These are phyloP conservation scores for Chlorella sorokiniana DNA, from an alignment of 139 green algal genomes.

Conservation along the genomic window DNA sequence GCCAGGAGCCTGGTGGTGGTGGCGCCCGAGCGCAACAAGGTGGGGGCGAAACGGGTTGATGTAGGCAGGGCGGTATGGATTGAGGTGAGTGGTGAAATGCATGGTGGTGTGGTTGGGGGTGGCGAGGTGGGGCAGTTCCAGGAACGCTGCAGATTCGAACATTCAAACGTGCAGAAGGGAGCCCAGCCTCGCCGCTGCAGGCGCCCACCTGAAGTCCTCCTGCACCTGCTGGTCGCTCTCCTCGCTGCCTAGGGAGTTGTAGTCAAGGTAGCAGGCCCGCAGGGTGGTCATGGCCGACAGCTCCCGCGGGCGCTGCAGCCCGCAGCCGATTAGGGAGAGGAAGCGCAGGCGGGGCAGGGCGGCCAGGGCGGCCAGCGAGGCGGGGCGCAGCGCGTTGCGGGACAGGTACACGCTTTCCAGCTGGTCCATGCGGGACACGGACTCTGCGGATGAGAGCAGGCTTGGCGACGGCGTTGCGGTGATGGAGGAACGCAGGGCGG, in stretches of 20 bases:
- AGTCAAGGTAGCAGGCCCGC: neutral
- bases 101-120: too few species aligned
- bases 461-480: neutral
- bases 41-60: too few species aligned
- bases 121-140: neutral
- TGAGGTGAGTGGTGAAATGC: too few species aligned
- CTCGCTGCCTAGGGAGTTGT: neutral
- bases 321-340: constrained; percentile 22
- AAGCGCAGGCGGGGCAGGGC: neutral
- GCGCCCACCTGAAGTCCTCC: neutral
- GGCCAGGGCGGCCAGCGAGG: neutral
- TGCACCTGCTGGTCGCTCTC: neutral
- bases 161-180: neutral
- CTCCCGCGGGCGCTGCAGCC: neutral
- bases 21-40: too few species aligned
- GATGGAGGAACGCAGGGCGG: neutral
- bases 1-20: too few species aligned
- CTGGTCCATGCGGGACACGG: neutral
- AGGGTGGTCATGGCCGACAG: constrained; percentile 1
- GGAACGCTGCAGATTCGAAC: neutral
- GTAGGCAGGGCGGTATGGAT: too few species aligned
- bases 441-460: neutral
- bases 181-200: neutral
- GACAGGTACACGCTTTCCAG: constrained; percentile 13
- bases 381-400: neutral